phyloP scores from a whole-genome alignment of 1,284 basidiomycete genomes.

The Neonothopanus nambi region DNA sequence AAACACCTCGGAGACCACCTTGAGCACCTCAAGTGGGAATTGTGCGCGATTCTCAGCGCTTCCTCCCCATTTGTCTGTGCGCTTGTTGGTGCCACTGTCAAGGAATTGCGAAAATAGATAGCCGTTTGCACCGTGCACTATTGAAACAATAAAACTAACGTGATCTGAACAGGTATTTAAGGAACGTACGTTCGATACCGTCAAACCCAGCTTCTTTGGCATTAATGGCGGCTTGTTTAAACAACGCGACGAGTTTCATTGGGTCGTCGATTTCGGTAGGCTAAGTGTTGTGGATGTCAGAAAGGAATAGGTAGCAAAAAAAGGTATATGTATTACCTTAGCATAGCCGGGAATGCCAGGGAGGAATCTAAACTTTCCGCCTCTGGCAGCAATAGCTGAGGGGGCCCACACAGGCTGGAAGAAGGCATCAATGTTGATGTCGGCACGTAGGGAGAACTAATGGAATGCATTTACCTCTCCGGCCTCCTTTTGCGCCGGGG shows the following conservation, averaged over 20 bases:
- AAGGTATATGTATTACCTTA: neutral
- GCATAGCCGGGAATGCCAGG: neutral
- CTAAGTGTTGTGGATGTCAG: constrained; percentile 20
- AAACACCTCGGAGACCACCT: constrained; percentile 34
- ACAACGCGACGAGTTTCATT: constrained; percentile 40
- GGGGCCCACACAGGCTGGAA: constrained; percentile 18
- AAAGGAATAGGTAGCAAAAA: neutral
- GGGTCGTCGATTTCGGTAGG: constrained; percentile 44
- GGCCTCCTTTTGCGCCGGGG: constrained; percentile 34
- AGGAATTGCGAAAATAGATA: constrained; percentile 54
- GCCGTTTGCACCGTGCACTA: constrained; percentile 32
- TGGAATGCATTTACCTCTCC: constrained; percentile 28
- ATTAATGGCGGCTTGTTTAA: constrained; percentile 50
- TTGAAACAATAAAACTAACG: neutral
- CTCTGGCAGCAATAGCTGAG: constrained; percentile 23
- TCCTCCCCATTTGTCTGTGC: constrained; percentile 52
- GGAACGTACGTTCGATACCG: constrained; percentile 51
- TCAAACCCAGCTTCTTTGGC: constrained; percentile 66
- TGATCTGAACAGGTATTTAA: neutral
- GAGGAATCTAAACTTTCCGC: constrained; percentile 27
- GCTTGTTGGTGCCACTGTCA: constrained; percentile 41
- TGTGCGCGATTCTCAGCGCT: constrained; percentile 43
- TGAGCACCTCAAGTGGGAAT: constrained; percentile 43
- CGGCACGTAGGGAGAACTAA: constrained; percentile 22
- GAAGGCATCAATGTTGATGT: neutral